Base-by-base conservation (phyloP, 2,329 filamentous ascomycete species). In the Nemania diffusa region DNA sequence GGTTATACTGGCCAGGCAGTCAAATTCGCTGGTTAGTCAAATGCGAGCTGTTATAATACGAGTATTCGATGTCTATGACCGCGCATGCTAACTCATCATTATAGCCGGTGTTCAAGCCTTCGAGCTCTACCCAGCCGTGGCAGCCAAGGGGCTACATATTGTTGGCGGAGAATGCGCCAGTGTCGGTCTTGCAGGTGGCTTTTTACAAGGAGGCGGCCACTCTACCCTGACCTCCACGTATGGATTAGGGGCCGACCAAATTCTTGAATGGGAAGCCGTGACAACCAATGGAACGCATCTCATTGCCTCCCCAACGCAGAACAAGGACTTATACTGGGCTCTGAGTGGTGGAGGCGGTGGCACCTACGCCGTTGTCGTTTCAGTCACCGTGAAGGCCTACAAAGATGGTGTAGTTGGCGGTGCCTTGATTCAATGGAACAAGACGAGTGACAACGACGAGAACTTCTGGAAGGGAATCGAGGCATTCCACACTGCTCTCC, bases 1-100 rank as follows among this genome's bases (percentile, higher is more conserved):
- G n/a, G 74, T 22, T 87, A 85, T 71, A 76, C 64, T 0, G 84
- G 85, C 1, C 59, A 62, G 0, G 65, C 68, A 0, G n/a, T 70
- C 40, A 67, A 57, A 15, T 6, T 51, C 24, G 48, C 22, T 51
- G 48, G 48, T 51, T 8, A 51, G 48, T 51, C 15, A 51, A 51
- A 7, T 13, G 8, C 15, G 11, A 29, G 6, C 46, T 22, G 11
- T 50, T 26, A 50, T 50, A 50, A 11, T 50, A 22, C 20, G 3
- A 24, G 27, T 24, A 24, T 13, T 13, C 24, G 29, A 24, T 15
- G 5, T 24, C 26, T 51, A 29, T 3, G 48, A n/a, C n/a, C n/a
- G 26, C 4, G 24, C 26, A 51, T 48, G 2, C 50, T 34, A 9
- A 53, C 27, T 40, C n/a, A 5, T 6, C 17, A 20, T 71, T 5